Percentiles rank a stretch among this genome's conserved stretches.
These are phyloP conservation scores for Prunus mira DNA, from an alignment of 306 rosid species.

Conservation along the genomic window DNA sequence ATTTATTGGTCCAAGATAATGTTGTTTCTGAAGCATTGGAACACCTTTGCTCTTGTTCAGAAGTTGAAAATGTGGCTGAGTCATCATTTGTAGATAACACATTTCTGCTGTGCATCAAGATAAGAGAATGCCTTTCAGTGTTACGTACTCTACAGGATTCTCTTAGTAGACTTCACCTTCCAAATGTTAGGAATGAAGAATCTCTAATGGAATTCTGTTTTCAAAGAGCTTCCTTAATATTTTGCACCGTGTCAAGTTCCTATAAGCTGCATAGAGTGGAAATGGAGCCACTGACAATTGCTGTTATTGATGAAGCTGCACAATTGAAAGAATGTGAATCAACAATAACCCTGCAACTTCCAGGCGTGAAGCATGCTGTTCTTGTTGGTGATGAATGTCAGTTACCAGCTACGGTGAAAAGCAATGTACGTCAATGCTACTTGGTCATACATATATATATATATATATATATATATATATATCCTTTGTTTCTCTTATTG, in stretches of 20 bases:
- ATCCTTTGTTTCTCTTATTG: not conserved
- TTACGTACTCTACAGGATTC: constrained; percentile 41
- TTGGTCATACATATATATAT: not conserved
- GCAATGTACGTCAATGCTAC: constrained; percentile 42
- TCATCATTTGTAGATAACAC: constrained; percentile 1
- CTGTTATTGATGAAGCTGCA: constrained; percentile 83
- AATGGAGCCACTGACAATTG: constrained; percentile 42
- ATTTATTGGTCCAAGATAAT: constrained; percentile 29
- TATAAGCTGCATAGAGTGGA: constrained; percentile 43
- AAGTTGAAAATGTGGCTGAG: constrained; percentile 16
- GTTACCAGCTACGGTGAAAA: constrained; percentile 64
- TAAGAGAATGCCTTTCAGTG: constrained; percentile 40
- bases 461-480: too few species aligned
- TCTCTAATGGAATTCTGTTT: constrained; percentile 48
- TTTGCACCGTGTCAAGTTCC: constrained; percentile 71
- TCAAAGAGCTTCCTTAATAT: constrained; percentile 52
- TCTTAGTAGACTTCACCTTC: constrained; percentile 46
- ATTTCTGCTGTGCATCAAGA: constrained; percentile 18
- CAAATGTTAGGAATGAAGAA: constrained; percentile 19
- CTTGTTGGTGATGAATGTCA: constrained; percentile 82
- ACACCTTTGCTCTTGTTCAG: constrained; percentile 33
- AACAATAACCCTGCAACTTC: constrained; percentile 59
- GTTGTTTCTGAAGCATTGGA: constrained; percentile 35
- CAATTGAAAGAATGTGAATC: constrained; percentile 84
- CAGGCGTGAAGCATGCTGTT: constrained; percentile 46